phyloP scores from a whole-genome alignment of 306 rosid genomes.

The Sicyos edulis region DNA sequence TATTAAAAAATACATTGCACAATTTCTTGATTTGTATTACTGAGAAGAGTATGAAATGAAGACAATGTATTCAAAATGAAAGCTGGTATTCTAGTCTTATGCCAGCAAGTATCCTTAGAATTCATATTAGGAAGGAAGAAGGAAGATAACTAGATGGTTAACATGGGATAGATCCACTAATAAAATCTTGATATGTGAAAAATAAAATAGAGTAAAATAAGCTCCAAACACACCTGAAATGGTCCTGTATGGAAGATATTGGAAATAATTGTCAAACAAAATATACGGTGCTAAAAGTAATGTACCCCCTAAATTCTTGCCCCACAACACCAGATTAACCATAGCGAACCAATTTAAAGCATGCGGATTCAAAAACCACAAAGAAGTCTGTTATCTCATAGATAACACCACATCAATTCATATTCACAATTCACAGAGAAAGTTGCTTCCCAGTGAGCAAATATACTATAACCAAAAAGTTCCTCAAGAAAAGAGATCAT shows the following conservation, averaged over 20 bases:
- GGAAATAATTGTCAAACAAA: background rate
- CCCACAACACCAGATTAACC: background rate
- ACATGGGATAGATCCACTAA: background rate
- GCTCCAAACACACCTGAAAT: background rate
- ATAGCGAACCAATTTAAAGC: background rate
- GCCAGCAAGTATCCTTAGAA: background rate
- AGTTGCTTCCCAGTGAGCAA: background rate
- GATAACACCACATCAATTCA: background rate
- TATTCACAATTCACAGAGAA: no score
- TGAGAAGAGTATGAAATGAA: background rate
- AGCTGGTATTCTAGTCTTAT: background rate
- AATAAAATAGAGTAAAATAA: background rate
- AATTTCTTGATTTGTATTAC: background rate
- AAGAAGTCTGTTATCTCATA: background rate
- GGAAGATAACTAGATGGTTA: background rate
- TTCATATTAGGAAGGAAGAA: background rate
- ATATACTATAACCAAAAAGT: background rate
- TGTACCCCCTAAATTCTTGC: background rate
- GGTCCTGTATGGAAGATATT: background rate
- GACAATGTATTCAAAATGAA: background rate
- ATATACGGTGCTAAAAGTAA: background rate
- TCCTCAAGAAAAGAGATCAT: conserved; percentile 31
- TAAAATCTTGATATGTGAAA: background rate
- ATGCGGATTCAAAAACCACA: background rate
- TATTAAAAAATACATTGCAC: background rate